Base-by-base conservation (phyloP, 441 rosid genomes). In the Brassica hybrid region DNA sequence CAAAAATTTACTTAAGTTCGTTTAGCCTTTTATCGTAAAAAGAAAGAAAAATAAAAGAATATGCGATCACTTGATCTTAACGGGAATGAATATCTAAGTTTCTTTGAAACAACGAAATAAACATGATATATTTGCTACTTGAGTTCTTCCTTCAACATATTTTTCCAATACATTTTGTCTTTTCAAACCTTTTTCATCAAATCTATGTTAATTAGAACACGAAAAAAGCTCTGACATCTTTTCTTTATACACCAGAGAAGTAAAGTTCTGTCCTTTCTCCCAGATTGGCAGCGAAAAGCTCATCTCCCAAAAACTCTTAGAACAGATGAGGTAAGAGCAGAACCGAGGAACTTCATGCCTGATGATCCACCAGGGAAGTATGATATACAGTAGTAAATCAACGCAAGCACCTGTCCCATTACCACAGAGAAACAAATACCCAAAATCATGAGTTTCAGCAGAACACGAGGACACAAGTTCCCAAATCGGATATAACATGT, bases 341-440 rank as follows among this genome's bases (percentile, higher is more conserved):
- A 88, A 3, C 87, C 72, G 41, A 89, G 86, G 76, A 91, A 91
- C 76, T 83, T 88, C 90, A 91, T 81, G 67, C 92, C 92, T 0
- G 94, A 65, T 71, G 96, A 88, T 71, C 96, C 94, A 71, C 96
- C 96, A 45, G 94, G 96, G 75, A 87, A 87, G 86, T 87, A 89
- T 48, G 96, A 89, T 71, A 90, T 78, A 52, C 89, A 88, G 38
- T 90, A 90, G 84, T 90, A 90, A 48, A n/a, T 81, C 78, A 90
- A 87, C 1, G 92, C 86, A 65, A 90, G 82, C 72, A 90, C 91
- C 93, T 90, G 70, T 41, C 16, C 60, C 65, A 75, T 50, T 68
- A 11, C 0, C 78, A 78, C 52, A 67, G 0, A 67, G 6, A 50
- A 60, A 43, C 59, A 50, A 25, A 66, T 60, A 16, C 54, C 12